Conservation (phyloP, 2,329 filamentous ascomycete species). For the Hypoxylon sp. region DNA sequence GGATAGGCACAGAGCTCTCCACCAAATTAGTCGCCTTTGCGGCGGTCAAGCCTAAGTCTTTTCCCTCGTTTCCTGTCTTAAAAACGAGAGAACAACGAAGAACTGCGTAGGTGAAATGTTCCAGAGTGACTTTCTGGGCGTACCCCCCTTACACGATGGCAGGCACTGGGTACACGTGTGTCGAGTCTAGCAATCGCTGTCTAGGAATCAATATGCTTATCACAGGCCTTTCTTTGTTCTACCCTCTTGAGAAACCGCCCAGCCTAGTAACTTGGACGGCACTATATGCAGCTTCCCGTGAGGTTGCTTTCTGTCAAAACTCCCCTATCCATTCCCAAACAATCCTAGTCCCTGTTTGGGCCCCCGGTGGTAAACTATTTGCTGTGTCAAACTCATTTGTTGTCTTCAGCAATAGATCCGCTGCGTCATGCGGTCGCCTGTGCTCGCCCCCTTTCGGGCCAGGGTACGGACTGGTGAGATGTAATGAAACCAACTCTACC, state of each 20-base stretch:
- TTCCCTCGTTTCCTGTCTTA: conserved; percentile 45
- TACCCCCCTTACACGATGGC: conserved; percentile 46
- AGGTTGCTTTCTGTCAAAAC: conserved; percentile 60
- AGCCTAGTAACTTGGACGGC: conserved; percentile 59
- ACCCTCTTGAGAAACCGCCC: conserved; percentile 57
- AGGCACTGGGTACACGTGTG: conserved; percentile 64
- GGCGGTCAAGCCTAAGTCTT: conserved; percentile 54
- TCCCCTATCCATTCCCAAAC: conserved; percentile 57
- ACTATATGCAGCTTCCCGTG: conserved; percentile 65
- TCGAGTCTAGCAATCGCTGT: conserved; percentile 67
- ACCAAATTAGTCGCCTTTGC: conserved; percentile 51
- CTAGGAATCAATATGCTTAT: conserved; percentile 56
- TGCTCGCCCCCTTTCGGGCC: conserved; percentile 59
- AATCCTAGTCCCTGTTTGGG: conserved; percentile 61
- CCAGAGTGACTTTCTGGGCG: conserved; percentile 35
- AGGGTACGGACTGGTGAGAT: conserved; percentile 56
- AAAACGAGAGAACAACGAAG: conserved; percentile 43
- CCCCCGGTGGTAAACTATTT: conserved; percentile 58
- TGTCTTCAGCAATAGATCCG: conserved; percentile 55
- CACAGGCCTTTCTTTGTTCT: conserved; percentile 63
- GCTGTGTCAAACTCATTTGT: conserved; percentile 61
- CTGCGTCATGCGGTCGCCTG: conserved; percentile 60
- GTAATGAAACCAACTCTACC: conserved; percentile 59
- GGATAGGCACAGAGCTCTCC: conserved; percentile 58
- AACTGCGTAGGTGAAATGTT: conserved; percentile 40